Evolutionary conservation across 106 monocot species (phyloP).

Genomic region (Dendrobium officinale): DNA sequence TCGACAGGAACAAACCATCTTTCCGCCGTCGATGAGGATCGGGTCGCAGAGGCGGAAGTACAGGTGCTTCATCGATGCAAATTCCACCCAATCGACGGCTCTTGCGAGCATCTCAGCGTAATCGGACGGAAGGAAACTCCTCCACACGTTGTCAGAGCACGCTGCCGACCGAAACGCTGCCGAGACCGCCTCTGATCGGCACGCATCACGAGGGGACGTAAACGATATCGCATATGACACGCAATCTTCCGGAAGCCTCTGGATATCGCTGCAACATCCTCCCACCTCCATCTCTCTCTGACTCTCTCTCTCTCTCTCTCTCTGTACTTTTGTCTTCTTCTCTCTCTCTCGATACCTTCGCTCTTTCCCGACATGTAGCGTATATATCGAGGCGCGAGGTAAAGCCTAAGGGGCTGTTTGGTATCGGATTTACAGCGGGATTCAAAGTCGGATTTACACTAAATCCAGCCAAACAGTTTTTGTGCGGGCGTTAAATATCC

Average conservation of each 20-base stretch:
- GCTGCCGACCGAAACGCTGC: slow-evolving; percentile 26
- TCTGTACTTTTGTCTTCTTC: not conserved
- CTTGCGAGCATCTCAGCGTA: slow-evolving; percentile 22
- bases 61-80: slow-evolving; percentile 30
- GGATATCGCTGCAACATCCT: not conserved
- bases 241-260: slow-evolving; percentile 35
- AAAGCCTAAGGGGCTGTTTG: no score
- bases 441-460: no score
- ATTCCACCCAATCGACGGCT: slow-evolving; percentile 16
- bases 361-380: no score
- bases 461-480: no score
- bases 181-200: slow-evolving; percentile 30
- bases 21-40: slow-evolving; percentile 44
- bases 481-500: no score
- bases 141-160: slow-evolving; percentile 39
- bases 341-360: not conserved
- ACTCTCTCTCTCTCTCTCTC: slow-evolving; percentile 1
- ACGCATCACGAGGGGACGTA: slow-evolving; percentile 38
- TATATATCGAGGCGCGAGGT: not conserved
- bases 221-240: slow-evolving; percentile 33
- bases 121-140: slow-evolving; percentile 37
- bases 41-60: slow-evolving; percentile 34
- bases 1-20: slow-evolving; percentile 13
- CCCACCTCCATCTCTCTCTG: not conserved
- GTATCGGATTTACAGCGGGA: no score